Percentiles rank a stretch among this genome's conserved stretches.
Evolutionary conservation across 129 eudicot genomes (phyloP).

Genomic region (Flaveria bidentis): DNA sequence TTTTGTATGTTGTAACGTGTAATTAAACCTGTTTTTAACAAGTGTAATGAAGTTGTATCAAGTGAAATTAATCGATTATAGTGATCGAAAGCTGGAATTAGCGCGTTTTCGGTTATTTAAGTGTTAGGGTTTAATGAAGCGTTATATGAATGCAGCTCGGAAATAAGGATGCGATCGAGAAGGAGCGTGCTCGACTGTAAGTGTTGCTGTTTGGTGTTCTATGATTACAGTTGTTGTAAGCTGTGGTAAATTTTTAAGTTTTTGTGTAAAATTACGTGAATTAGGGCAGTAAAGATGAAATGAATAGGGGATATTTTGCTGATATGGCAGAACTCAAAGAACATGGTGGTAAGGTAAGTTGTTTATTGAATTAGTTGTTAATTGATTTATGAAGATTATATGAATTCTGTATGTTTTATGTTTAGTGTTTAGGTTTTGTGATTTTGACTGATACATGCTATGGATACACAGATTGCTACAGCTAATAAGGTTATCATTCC

Average conservation of each 20-base stretch:
- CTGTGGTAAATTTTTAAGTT: slow-evolving; percentile 18
- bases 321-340: slow-evolving; percentile 78
- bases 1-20: too few relatives aligned
- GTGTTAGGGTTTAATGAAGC: slow-evolving; percentile 14
- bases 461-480: slow-evolving; percentile 53
- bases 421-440: neutral
- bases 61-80: too few relatives aligned
- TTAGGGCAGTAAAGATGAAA: slow-evolving; percentile 98
- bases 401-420: neutral
- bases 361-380: neutral
- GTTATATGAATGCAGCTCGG: slow-evolving; percentile 61
- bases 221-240: slow-evolving; percentile 6
- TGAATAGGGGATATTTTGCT: slow-evolving; percentile 94
- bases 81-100: too few relatives aligned
- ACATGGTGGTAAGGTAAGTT: slow-evolving; percentile 88
- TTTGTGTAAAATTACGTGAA: neutral
- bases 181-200: slow-evolving; percentile 96
- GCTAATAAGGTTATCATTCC: slow-evolving; percentile 78
- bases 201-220: slow-evolving; percentile 28
- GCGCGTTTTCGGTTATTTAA: too few relatives aligned
- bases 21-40: too few relatives aligned
- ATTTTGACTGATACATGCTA: slow-evolving; percentile 9
- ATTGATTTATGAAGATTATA: neutral
- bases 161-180: slow-evolving; percentile 71
- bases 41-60: too few relatives aligned